Evolutionary conservation across 1,139 yeast genomes (phyloP).

Genomic region (Kazachstania sp.): DNA sequence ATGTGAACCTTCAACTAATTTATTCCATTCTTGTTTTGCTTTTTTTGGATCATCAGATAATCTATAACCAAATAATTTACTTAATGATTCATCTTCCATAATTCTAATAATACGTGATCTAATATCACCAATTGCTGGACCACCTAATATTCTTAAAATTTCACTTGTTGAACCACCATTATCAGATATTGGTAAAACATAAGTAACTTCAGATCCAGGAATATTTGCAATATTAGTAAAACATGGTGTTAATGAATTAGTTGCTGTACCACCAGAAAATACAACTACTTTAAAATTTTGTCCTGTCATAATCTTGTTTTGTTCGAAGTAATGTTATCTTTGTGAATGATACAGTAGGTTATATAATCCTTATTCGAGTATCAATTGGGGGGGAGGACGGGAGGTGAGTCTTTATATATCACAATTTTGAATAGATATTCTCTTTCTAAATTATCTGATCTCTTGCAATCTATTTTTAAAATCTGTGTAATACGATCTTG

Average conservation of each 20-base stretch:
- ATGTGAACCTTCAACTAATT: slow-evolving; percentile 74
- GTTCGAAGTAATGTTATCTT: too few species aligned
- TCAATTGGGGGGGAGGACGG: too few species aligned
- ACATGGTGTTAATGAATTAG: slow-evolving; percentile 54
- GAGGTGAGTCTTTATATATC: not conserved
- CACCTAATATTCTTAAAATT: slow-evolving; percentile 79
- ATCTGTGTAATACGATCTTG: too few species aligned
- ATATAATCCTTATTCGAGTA: too few species aligned
- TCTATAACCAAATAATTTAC: slow-evolving; percentile 50
- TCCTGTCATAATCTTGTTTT: too few species aligned
- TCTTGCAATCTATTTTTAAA: too few species aligned
- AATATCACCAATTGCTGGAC: slow-evolving; percentile 92
- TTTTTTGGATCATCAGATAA: slow-evolving; percentile 41
- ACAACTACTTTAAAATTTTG: slow-evolving; percentile 34
- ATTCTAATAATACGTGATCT: slow-evolving; percentile 73
- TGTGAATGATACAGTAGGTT: too few species aligned
- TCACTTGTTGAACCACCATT: slow-evolving; percentile 96
- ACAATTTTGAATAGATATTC: too few species aligned
- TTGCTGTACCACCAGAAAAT: slow-evolving; percentile 70
- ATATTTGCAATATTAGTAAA: slow-evolving; percentile 39
- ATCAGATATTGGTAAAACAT: slow-evolving; percentile 77
- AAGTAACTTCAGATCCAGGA: slow-evolving; percentile 37
- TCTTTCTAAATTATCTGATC: too few species aligned
- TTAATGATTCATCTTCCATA: slow-evolving; percentile 38
- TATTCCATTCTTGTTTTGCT: slow-evolving; percentile 70